A percentile compares a stretch with the other conserved stretches of the same genome.
phyloP scores from a whole-genome alignment of 164 flowering plant species.

The Pachysandra terminalis region DNA sequence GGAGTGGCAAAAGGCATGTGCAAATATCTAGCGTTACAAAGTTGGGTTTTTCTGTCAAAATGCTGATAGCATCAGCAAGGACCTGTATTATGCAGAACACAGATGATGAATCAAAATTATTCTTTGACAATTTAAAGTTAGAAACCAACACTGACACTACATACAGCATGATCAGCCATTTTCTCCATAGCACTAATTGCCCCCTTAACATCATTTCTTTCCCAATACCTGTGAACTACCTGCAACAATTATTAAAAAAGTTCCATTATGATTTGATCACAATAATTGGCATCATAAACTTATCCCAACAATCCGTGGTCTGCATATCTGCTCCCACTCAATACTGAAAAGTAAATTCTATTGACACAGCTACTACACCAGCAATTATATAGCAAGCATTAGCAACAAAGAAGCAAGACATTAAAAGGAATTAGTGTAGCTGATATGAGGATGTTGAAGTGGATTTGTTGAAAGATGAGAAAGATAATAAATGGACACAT shows the following conservation, averaged over 20 bases:
- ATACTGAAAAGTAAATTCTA: too few relatives aligned
- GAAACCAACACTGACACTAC: slow-evolving; percentile 18
- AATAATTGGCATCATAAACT: too few relatives aligned
- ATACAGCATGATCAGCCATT: slow-evolving; percentile 88
- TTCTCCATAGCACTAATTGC: slow-evolving; percentile 73
- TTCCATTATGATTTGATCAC: too few relatives aligned
- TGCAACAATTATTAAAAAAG: slow-evolving; percentile 20
- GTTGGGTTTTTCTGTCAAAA: slow-evolving; percentile 63
- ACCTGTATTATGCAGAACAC: slow-evolving; percentile 44
- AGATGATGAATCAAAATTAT: background rate
- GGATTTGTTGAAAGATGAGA: too few relatives aligned
- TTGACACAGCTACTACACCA: too few relatives aligned
- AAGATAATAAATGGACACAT: too few relatives aligned
- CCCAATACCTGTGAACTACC: slow-evolving; percentile 75
- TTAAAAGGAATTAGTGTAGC: too few relatives aligned
- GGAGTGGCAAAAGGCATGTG: slow-evolving; percentile 75
- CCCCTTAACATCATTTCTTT: slow-evolving; percentile 76
- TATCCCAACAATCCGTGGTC: too few relatives aligned
- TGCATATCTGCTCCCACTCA: too few relatives aligned
- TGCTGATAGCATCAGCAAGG: slow-evolving; percentile 70
- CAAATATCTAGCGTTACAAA: slow-evolving; percentile 70
- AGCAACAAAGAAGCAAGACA: too few relatives aligned
- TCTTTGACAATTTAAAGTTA: background rate
- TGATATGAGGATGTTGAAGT: too few relatives aligned
- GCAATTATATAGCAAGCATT: too few relatives aligned